Base-by-base conservation (phyloP, 106 monocot genomes). In the Dendrobium nobile region DNA sequence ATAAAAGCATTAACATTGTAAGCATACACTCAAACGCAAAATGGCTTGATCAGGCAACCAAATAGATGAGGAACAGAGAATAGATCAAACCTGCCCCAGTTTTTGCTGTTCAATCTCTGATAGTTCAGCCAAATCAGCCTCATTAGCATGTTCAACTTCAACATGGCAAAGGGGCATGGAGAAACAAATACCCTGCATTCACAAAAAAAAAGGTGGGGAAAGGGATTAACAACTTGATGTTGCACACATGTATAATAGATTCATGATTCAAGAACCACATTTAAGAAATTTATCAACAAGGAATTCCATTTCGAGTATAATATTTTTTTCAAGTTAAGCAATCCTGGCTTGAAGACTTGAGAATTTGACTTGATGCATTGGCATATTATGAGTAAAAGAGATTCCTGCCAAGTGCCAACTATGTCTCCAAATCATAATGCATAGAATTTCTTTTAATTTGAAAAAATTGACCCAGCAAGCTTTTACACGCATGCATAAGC, bases 111-210 rank as follows among this genome's bases (percentile, higher is more conserved):
- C 87, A 81, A 95, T 92, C 83, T 94, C 98, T 16, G 89, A 85
- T 26, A 97, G 83, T 77, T 97, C 97, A 74, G 84, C 89, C 75
- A 98, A 80, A 82, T 97, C 94, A 82, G 89, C 98, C 68, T 85
- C 92, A 74, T 84, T 72, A 76, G 86, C 91, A 80, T 95, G 90
- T 77, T 92, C 95, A 24, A 78, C 86, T 85, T 98, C 90, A 82
- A 86, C 77, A 61, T 72, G 82, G 61, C 89, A 95, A 83, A 98
- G 89, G 80, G 98, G 94, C 98, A 98, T 98, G 40, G 94, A 81
- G 83, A 98, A 98, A 65, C 47, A 65, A 78, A 95, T 78, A 61
- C 82, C 89, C 94, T 98, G 56, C 47, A 85, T 81, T 73, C 47
- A 26, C 1, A 79, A 61, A 27, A 4, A 33, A 67, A 67, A 31